Conservation (phyloP, 202 grass and related monocot species). For the Dendrocalamus latiflorus region DNA sequence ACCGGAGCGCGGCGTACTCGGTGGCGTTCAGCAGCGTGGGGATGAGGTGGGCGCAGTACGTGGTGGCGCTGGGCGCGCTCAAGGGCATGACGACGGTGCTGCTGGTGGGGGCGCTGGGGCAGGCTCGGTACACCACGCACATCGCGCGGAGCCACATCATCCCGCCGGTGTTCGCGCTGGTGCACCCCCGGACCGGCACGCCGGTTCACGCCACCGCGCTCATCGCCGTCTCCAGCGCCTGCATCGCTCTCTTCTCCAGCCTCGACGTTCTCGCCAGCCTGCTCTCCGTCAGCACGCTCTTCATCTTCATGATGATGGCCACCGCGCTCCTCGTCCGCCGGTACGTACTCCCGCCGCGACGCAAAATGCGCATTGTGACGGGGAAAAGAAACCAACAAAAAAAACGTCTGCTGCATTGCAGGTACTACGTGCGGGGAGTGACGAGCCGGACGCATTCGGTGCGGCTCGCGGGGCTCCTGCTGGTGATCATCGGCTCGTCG, state of each 20-base stretch:
- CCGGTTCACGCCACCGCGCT: conserved; percentile 72
- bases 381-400: not conserved
- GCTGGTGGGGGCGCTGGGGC: conserved; percentile 80
- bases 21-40: conserved; percentile 68
- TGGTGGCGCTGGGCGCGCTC: conserved; percentile 81
- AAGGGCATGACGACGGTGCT: conserved; percentile 98
- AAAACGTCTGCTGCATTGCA: not conserved
- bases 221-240: conserved; percentile 35
- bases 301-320: conserved; percentile 96
- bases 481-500: conserved; percentile 44
- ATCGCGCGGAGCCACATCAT: conserved; percentile 98
- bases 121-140: conserved; percentile 83
- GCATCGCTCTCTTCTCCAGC: conserved; percentile 81
- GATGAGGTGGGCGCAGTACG: conserved; percentile 75
- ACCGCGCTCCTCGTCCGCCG: conserved; percentile 70
- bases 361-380: not conserved
- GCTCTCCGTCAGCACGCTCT: conserved; percentile 81
- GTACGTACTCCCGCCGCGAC: conserved; percentile 5
- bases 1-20: conserved; percentile 56
- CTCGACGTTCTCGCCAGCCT: conserved; percentile 66
- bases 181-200: conserved; percentile 81
- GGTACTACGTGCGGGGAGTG: conserved; percentile 60
- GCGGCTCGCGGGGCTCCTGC: conserved; percentile 40
- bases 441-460: conserved; percentile 33
- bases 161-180: conserved; percentile 81